A percentile compares a stretch with the other conserved stretches of the same genome.
Conservation (phyloP, 2,329 filamentous ascomycete genomes). For the Trichoderma polysporum region DNA sequence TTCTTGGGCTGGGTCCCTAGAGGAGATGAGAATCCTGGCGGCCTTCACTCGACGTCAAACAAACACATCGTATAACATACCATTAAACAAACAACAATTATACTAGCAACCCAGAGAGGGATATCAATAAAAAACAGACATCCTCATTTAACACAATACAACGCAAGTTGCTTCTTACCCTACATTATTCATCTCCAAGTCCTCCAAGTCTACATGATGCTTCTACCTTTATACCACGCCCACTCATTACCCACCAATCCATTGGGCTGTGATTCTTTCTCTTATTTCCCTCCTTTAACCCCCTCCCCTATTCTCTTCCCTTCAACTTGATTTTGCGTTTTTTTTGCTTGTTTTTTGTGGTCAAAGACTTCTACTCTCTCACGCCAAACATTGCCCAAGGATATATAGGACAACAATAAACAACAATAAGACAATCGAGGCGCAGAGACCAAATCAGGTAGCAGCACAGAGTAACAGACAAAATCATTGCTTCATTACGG, state of each 20-base stretch:
- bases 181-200: no score
- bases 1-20: not conserved
- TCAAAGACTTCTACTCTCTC: conserved; percentile 10
- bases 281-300: not conserved
- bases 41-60: not conserved
- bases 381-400: not conserved
- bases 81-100: not conserved
- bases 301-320: not conserved
- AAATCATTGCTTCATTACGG: conserved; percentile 55
- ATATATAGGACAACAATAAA: not conserved
- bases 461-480: conserved; percentile 28
- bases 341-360: not conserved
- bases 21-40: not conserved
- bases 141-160: not conserved
- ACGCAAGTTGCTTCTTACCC: not conserved
- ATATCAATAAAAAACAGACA: not conserved
- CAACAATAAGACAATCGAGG: not conserved
- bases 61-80: no score
- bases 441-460: not conserved
- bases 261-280: not conserved
- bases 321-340: not conserved
- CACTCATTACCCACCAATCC: not conserved
- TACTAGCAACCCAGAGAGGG: not conserved
- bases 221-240: not conserved
- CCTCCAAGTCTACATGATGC: conserved; percentile 6